phyloP scores from a whole-genome alignment of 2,329 filamentous ascomycete species.

The Beauveria bassiana region DNA sequence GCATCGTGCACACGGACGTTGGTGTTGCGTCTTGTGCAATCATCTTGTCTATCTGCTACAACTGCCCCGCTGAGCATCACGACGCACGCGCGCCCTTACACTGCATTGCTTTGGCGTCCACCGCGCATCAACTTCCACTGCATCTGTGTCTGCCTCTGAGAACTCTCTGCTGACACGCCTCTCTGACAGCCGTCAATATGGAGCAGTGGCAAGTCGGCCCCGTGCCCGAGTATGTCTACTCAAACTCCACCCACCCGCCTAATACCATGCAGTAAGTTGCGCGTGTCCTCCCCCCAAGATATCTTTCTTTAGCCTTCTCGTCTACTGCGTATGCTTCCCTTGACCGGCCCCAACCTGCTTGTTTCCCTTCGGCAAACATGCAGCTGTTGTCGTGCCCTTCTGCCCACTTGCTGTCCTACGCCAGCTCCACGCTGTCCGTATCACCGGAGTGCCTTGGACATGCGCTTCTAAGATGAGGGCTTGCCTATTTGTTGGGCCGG shows the following conservation, averaged over 20 bases:
- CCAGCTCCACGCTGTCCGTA: neutral
- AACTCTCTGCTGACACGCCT: neutral
- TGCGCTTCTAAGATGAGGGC: neutral
- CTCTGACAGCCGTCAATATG: conserved; percentile 28
- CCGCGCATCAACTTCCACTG: neutral
- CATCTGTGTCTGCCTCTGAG: neutral
- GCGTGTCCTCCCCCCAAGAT: conserved; percentile 16
- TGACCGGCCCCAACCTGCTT: neutral
- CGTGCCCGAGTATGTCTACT: conserved; percentile 52
- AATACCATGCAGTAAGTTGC: conserved; percentile 54
- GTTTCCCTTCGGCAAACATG: conserved; percentile 8
- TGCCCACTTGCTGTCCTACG: neutral
- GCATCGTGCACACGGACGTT: neutral
- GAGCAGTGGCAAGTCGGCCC: conserved; percentile 56
- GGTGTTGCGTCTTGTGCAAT: conserved; percentile 2
- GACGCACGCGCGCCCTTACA: neutral
- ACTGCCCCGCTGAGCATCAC: conserved; percentile 2
- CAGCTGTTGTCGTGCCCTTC: neutral
- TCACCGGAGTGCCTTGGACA: neutral
- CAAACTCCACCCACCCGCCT: conserved; percentile 44
- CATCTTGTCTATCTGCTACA: conserved; percentile 5
- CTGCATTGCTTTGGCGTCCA: conserved; percentile 1
- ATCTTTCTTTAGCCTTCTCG: neutral
- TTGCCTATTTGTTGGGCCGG: neutral
- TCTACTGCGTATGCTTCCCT: neutral